Evolutionary conservation across 208 protist genomes (phyloP).

Genomic region (Giardia muris): DNA sequence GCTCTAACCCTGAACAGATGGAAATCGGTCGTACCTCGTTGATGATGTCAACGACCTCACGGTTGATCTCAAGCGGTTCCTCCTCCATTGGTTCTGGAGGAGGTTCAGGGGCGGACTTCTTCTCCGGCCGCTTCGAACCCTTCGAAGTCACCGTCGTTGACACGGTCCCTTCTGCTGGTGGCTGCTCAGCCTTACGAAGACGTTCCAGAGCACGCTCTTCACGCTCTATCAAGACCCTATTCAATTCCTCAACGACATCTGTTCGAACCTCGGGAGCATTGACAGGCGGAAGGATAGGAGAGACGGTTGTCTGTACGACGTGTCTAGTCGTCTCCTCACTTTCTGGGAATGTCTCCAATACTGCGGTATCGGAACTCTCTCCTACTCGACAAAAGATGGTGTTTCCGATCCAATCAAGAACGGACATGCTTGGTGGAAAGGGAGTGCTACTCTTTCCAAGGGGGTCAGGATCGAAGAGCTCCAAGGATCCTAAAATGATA

Average conservation of each 20-base stretch:
- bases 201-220: not conserved
- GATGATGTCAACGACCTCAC: not conserved
- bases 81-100: not conserved
- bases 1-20: not conserved
- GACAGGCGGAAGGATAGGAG: not conserved
- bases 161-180: not conserved
- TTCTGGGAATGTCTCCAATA: too few species aligned
- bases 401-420: not conserved
- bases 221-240: not conserved
- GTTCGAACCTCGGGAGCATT: not conserved
- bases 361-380: not conserved
- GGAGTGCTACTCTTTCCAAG: not conserved
- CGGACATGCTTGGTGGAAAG: not conserved
- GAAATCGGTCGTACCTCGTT: not conserved
- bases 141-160: not conserved
- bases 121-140: not conserved
- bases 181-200: not conserved
- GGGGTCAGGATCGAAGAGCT: not conserved
- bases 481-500: not conserved
- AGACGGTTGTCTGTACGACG: too few species aligned
- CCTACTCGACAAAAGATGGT: not conserved
- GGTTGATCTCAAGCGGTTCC: not conserved
- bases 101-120: not conserved
- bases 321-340: too few species aligned
- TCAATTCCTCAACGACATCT: not conserved